Evolutionary conservation across 2,329 filamentous ascomycete genomes (phyloP), one percentile per base, ranked within the genome.

Genomic region (Cercospora canescens): DNA sequence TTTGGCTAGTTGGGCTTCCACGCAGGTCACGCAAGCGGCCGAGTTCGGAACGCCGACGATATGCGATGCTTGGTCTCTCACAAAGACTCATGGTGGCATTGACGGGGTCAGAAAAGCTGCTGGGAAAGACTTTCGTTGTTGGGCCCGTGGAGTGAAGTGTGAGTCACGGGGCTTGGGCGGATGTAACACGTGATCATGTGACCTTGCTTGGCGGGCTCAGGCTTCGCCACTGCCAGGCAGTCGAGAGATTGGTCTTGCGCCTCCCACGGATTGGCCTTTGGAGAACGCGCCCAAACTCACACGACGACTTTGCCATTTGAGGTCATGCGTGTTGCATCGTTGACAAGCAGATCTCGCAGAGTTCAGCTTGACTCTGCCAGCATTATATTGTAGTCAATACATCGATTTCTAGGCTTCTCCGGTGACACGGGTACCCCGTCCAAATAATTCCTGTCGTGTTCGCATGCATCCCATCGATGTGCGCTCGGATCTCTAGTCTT

Each of bases 211-310:
- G 52, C 52, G 52, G 28, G 28, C 37, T 34, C 28, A 30, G 11
- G 41, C 55, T 35, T 60, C 35, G 62, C 62, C 62, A 64, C 55
- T 60, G 57, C 57, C 5, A 48, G 62, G 62, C 56, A 57, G 56
- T 12, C 16, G 30, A 30, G 52, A 34, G 28, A 55, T 55, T 30
- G 32, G 28, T 55, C 26, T 55, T 32, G 26, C 9, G 52, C 14
- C 26, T 21, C 32, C 28, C 26, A 24, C 26, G 52, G n/a, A n/a
- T n/a, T n/a, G n/a, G n/a, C n/a, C n/a, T n/a, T n/a, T n/a, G n/a
- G n/a, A n/a, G n/a, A n/a, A n/a, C n/a, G n/a, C n/a, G n/a, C n/a
- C n/a, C n/a, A n/a, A n/a, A n/a, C n/a, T n/a, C n/a, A n/a, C n/a
- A n/a, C n/a, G n/a, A n/a, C n/a, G n/a, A n/a, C n/a, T n/a, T n/a